Evolutionary conservation across 1,284 basidiomycete genomes (phyloP), one percentile per base, ranked within the genome.

Genomic region (Cutaneotrichosporon sp.): DNA sequence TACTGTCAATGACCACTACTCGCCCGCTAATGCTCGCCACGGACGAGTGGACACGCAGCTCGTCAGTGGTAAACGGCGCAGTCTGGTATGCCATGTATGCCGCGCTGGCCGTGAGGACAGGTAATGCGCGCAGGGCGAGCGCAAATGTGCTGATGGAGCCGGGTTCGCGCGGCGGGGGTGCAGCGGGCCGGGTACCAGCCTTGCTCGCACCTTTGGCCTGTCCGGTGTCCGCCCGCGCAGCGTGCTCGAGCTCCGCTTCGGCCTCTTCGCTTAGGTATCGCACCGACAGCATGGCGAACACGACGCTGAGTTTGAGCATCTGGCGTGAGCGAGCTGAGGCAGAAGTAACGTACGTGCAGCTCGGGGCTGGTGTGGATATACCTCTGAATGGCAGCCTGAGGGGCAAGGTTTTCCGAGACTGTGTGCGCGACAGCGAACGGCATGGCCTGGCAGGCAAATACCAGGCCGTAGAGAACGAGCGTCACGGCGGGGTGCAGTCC

Each of bases 1-100:
- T 66, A 33, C 83, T 77, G 62, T 93, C 87, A 17, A 83, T 90
- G 8, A 93, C 88, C 1, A 86, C 80, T 15, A 93, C 81, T 36
- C 65, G 66, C 2, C 90, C 90, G 0, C 88, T 90, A n/a, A 79
- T 67, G 30, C 88, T 88, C 48, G 83, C 78, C 30, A 80, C 80
- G 0, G 49, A 49, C 39, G 38, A 37, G 56, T 49, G 52, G 15
- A 58, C 35, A 2, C 38, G 43, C 14, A 51, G 26, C 5, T 35
- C 55, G n/a, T 46, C 20, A 3, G 34, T n/a, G 1, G 17, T n/a
- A 15, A 48, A 48, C 12, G 46, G 46, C 7, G 50, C 26, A 7
- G 15, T 4, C 14, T 22, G 37, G 36, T 39, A 20, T 2, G 26
- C 9, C 10, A 37, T 12, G 26, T 22, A 39, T 1, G 36, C 30